phyloP scores from a whole-genome alignment of 495 filamentous ascomycete genomes.

The Penicillium maclennaniae region DNA sequence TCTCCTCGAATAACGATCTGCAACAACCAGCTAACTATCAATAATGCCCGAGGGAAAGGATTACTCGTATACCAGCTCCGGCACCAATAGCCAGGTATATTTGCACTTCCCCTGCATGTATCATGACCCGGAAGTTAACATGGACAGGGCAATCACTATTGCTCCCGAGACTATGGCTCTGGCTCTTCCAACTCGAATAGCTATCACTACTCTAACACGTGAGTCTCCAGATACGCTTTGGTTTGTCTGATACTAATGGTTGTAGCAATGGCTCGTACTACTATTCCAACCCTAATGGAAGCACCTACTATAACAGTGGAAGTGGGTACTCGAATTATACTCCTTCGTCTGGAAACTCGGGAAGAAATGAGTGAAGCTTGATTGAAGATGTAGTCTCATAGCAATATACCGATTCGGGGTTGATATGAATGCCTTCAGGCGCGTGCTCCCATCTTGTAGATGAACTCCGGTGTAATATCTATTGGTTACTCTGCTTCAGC shows the following conservation, averaged over 20 bases:
- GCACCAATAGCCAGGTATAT: slow-evolving; percentile 46
- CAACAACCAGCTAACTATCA: not conserved
- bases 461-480: not conserved
- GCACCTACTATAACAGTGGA: slow-evolving; percentile 45
- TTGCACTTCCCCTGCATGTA: not conserved
- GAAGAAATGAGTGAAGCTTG: slow-evolving; percentile 1
- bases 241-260: not conserved
- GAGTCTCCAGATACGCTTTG: not conserved
- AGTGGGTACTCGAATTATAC: slow-evolving; percentile 12
- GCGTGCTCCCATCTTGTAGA: not conserved
- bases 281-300: slow-evolving; percentile 50
- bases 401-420: not conserved
- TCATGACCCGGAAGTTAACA: not conserved
- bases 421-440: not conserved
- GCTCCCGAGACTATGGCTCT: slow-evolving; percentile 45
- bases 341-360: not conserved
- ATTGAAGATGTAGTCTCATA: not conserved
- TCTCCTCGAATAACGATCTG: not conserved
- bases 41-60: slow-evolving; percentile 31
- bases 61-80: slow-evolving; percentile 38
- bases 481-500: slow-evolving; percentile 21
- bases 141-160: slow-evolving; percentile 49
- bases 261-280: slow-evolving; percentile 48
- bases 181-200: slow-evolving; percentile 38
- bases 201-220: slow-evolving; percentile 52